Base-by-base conservation (phyloP, 441 rosid species). In the Corymbia calophylla region DNA sequence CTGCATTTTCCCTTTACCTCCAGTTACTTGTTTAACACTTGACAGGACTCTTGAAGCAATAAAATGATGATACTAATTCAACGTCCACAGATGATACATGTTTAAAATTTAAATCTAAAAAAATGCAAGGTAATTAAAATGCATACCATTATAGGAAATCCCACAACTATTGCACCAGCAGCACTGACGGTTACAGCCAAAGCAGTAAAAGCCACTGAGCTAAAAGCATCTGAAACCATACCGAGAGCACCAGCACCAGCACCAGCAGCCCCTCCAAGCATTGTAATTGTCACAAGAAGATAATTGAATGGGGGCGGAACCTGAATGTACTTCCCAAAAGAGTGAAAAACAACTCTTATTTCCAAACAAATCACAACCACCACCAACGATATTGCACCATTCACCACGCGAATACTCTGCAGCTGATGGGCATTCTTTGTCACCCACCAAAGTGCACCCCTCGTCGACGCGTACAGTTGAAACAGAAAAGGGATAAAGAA, bases 241-340 rank as follows among this genome's bases (percentile, higher is more conserved):
- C 99, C 99, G 82, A 98, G 96, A 19, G 98, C 94, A 91, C 92
- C 95, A 88, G 95, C 95, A 91, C 97, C 98, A 87, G 95, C 96
- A 35, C 96, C 99, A 89, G 98, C 93, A 91, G 99, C 95, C 87
- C 98, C 99, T 90, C 99, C 99, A 77, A 98, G 98, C 99, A 98
- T 89, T 2, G 98, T 94, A 89, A 89, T 88, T 21, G 99, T 98
- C 87, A 98, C 99, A 80, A 98, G 95, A 88, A 98, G 91, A 94
- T 97, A 98, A 90, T 95, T 98, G 86, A 95, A 90, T 0, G 99
- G 99, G 5, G 98, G 97, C 3, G 98, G 98, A 82, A 98, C 96
- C 93, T 98, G 99, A 91, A 98, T 95, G 90, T 98, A 98, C 91
- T 95, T 94, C 91, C 98, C 99, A 92, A 97, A 98, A 4, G 99